These are phyloP conservation scores for Phytophthora cajani DNA, from an alignment of 352 stramenopile species.

Conservation along the genomic window DNA sequence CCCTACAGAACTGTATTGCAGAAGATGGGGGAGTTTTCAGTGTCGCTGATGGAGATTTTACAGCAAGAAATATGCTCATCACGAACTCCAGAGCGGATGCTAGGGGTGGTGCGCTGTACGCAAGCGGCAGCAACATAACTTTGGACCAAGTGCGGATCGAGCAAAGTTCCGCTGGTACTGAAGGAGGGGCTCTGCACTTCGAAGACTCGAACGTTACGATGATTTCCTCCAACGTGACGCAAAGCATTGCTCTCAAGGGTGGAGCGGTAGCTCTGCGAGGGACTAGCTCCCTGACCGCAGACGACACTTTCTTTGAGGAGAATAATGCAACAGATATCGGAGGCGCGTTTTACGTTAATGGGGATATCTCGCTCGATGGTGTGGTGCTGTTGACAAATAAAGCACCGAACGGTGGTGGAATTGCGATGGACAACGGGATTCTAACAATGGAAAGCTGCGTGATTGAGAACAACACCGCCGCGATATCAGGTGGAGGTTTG, in stretches of 20 bases:
- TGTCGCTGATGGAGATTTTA: conserved; percentile 22
- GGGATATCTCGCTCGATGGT: conserved; percentile 17
- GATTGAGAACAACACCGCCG: conserved; percentile 21
- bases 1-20: conserved; percentile 43
- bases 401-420: conserved; percentile 25
- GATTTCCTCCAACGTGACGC: conserved; percentile 31
- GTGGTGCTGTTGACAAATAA: conserved; percentile 15
- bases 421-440: conserved; percentile 26
- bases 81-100: conserved; percentile 14
- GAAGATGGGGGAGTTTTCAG: conserved; percentile 35
- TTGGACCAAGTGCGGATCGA: conserved; percentile 23
- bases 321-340: conserved; percentile 35
- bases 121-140: conserved; percentile 15
- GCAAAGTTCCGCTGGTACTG: conserved; percentile 17
- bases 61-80: conserved; percentile 35
- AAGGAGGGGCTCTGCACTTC: conserved; percentile 39
- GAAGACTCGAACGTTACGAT: conserved; percentile 25
- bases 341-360: conserved; percentile 23
- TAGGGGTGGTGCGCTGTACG: conserved; percentile 40
- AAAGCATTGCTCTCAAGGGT: conserved; percentile 29
- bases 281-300: conserved; percentile 14
- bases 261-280: conserved; percentile 35
- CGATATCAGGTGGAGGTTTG: conserved; percentile 22
- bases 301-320: conserved; percentile 1
- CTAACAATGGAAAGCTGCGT: conserved; percentile 21